These are phyloP conservation scores for Colletotrichum sp. DNA, from an alignment of 2,329 filamentous ascomycete species.

Conservation along the genomic window DNA sequence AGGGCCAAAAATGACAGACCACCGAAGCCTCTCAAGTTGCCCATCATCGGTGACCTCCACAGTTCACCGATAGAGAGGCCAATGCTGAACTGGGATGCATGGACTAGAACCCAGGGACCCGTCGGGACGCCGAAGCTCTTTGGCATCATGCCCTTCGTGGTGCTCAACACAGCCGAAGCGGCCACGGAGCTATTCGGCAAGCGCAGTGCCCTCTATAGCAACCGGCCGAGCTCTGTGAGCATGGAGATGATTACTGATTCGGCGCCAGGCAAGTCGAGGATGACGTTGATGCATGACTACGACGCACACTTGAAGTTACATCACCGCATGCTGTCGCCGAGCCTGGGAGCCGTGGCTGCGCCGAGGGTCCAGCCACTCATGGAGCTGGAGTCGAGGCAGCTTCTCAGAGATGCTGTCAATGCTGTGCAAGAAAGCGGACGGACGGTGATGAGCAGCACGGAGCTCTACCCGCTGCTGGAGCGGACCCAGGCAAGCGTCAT, in stretches of 20 bases:
- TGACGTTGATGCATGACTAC: slow-evolving; percentile 35
- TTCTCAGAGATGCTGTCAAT: slow-evolving; percentile 45
- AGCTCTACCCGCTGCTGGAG: slow-evolving; percentile 36
- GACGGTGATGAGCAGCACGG: slow-evolving; percentile 2
- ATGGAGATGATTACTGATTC: slow-evolving; percentile 29
- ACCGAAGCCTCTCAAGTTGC: slow-evolving; percentile 16
- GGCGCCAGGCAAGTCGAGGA: slow-evolving; percentile 19
- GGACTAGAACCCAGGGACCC: slow-evolving; percentile 18
- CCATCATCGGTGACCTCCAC: slow-evolving; percentile 25
- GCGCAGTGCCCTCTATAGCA: slow-evolving; percentile 25
- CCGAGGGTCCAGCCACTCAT: slow-evolving; percentile 44
- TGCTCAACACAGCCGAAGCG: slow-evolving; percentile 24
- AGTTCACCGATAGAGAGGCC: slow-evolving; percentile 23
- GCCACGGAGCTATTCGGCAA: slow-evolving; percentile 23
- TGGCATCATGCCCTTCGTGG: slow-evolving; percentile 22
- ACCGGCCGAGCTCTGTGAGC: slow-evolving; percentile 23
- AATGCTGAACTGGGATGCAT: slow-evolving; percentile 24
- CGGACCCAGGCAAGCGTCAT: slow-evolving; percentile 40
- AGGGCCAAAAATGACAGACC: not conserved
- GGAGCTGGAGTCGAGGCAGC: slow-evolving; percentile 49
- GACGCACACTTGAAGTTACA: slow-evolving; percentile 40
- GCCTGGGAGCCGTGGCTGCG: slow-evolving; percentile 31
- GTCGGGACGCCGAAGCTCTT: slow-evolving; percentile 23
- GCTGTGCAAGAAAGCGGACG: not conserved
- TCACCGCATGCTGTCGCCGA: slow-evolving; percentile 40